Base-by-base conservation (phyloP, 495 filamentous ascomycete genomes). In the Penicillium canariense region DNA sequence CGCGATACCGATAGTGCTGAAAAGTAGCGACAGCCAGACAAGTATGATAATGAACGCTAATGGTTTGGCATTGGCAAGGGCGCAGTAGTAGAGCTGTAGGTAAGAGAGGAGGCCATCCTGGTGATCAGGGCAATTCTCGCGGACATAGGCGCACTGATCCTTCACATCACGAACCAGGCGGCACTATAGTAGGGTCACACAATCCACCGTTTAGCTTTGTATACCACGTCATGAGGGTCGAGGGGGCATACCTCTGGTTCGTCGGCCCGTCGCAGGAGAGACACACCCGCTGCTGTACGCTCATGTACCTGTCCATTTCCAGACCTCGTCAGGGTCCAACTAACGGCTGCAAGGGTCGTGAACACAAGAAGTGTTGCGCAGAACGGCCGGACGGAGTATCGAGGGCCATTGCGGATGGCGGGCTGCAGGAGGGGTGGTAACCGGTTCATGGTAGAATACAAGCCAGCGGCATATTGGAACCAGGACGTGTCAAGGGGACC, bases 1-100 rank as follows among this genome's bases (percentile, higher is more conserved):
- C 5, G 95, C 95, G 59, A 97, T 96, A n/a, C 95, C 95, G 49
- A 99, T 96, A 2, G 95, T 97, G 58, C 86, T 92, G 65, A 99
- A 99, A 5, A 97, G 83, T 23, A 96, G 74, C n/a, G 82, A 87
- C 5, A 96, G 77, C 95, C 95, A 99, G 36, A 85, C 51, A 25
- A 87, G 76, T 27, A 99, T 72, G 27, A 96, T 77, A 4, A 76
- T 67, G 60, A 97, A 92, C 18, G 90, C 90, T 49, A 96, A 45
- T 2, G 86, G 84, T 62, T 90, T 82, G n/a, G 75, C 84, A 56
- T 84, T 69, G 44, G 77, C 79, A 22, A 95, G 73, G 25, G 75
- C 72, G 77, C 95, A 99, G 68, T 97, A 99, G 73, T 96, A 97
- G 30, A 99, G 79, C 12, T 84, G 79, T 14, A 99, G 82, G 70